Evolutionary conservation across 2,329 filamentous ascomycete genomes (phyloP).

Genomic region (Aspergillus luchuensis): DNA sequence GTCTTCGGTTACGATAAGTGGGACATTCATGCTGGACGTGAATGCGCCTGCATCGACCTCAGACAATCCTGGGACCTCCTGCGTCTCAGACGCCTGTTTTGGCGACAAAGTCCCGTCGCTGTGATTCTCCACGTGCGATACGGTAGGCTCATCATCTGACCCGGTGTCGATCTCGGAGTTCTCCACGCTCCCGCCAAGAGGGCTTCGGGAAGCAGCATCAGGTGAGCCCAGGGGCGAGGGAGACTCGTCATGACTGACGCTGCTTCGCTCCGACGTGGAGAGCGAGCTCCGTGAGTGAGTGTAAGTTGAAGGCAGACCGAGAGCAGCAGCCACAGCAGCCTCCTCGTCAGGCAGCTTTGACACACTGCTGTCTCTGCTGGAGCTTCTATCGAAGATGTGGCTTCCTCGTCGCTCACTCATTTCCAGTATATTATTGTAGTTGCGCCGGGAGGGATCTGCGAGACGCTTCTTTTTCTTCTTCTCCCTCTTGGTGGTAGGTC

Average conservation of each 20-base stretch:
- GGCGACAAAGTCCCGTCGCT: neutral
- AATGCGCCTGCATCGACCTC: conserved; percentile 1
- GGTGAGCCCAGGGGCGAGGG: conserved; percentile 26
- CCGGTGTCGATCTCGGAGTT: conserved; percentile 30
- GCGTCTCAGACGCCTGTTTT: neutral
- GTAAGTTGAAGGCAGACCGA: conserved; percentile 45
- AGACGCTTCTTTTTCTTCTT: conserved; percentile 87
- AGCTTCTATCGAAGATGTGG: conserved; percentile 54
- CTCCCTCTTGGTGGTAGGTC: conserved; percentile 80
- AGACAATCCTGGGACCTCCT: neutral
- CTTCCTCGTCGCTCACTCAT: conserved; percentile 57
- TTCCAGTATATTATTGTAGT: conserved; percentile 76
- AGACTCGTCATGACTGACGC: conserved; percentile 34
- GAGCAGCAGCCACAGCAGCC: conserved; percentile 53
- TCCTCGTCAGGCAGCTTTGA: conserved; percentile 51
- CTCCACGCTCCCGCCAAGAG: conserved; percentile 25
- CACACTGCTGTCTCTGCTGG: conserved; percentile 50
- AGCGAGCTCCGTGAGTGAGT: conserved; percentile 36
- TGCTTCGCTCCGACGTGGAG: conserved; percentile 38
- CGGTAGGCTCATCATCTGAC: conserved; percentile 12
- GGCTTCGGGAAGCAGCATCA: conserved; percentile 29
- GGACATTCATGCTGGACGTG: conserved; percentile 15
- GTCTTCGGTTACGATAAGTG: conserved; percentile 25
- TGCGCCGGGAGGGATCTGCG: conserved; percentile 72
- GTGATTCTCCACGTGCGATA: conserved; percentile 1